Evolutionary conservation across 352 stramenopile genomes (phyloP), one percentile per base, ranked within the genome.

Genomic region (Phytophthora rubi): DNA sequence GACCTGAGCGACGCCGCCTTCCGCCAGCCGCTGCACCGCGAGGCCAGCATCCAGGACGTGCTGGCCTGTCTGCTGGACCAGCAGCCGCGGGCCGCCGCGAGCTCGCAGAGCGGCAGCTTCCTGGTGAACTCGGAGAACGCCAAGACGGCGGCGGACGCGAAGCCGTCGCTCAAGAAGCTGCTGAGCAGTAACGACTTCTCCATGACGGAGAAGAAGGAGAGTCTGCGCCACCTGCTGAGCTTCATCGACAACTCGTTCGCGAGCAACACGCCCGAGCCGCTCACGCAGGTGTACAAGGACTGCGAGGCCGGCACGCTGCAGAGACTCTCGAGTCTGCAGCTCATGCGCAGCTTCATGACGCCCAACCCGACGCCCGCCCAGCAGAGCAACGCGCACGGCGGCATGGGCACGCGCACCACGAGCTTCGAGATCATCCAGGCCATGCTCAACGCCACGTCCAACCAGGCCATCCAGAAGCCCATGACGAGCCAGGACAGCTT

Each of bases 371-470:
- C 53, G 52, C 57, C 61, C 3, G 39, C 35, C 1, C 33, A 39
- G 33, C 33, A 39, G 3, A 45, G n/a, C 53, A 54, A 52, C 18
- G 30, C 45, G 12, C 47, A 57, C 9, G 54, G 64, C n/a, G 68
- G 72, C 0, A 79, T 94, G 86, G 86, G 85, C 1, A 83, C 51
- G 16, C 85, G 88, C 35, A 95, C 87, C 0, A 95, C 87, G 37
- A 95, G 88, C 63, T 95, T 95, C 39, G 88, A 95, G 68, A 92
- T 95, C 59, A 93, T 95, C 53, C 88, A 95, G 70, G 86, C 86
- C 28, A 95, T 95, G 81, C 81, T 95, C 30, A 95, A 93, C 56
- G 86, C 88, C 15, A 94, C 82, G 21, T 92, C 85, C 37, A 95
- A 95, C 67, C 80, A 91, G 54, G 86, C 82, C 16, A 93, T 95